phyloP scores from a whole-genome alignment of 345 rosid species.

The Laguncularia racemosa region DNA sequence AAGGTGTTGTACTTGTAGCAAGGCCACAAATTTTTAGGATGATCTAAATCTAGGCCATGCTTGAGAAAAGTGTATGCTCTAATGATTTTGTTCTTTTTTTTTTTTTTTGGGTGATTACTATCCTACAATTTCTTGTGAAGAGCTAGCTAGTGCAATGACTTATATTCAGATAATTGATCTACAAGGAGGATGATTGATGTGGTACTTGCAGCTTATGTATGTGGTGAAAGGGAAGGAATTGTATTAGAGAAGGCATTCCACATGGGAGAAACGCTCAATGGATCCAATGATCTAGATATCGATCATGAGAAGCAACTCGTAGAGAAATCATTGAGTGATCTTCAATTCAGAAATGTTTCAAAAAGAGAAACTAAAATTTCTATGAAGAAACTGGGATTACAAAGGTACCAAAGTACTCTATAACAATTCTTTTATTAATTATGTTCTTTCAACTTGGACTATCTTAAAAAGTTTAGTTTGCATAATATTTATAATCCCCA shows the following conservation, averaged over 20 bases:
- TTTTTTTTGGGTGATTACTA: neutral
- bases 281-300: conserved; percentile 8
- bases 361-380: conserved; percentile 1
- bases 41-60: too few relatives aligned
- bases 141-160: too few relatives aligned
- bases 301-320: conserved; percentile 12
- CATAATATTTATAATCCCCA: too few relatives aligned
- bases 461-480: too few relatives aligned
- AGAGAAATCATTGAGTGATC: conserved; percentile 2
- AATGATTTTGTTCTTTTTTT: too few relatives aligned
- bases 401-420: conserved; percentile 8
- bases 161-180: too few relatives aligned
- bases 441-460: too few relatives aligned
- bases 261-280: conserved; percentile 15
- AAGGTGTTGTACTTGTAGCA: too few relatives aligned
- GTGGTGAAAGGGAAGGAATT: conserved; percentile 19
- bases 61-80: too few relatives aligned
- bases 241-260: conserved; percentile 12
- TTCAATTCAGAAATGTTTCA: conserved; percentile 3
- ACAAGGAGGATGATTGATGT: neutral
- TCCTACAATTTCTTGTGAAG: too few relatives aligned
- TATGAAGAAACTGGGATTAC: conserved; percentile 20
- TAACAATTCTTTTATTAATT: too few relatives aligned
- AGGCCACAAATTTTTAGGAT: too few relatives aligned
- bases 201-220: conserved; percentile 22